These are phyloP conservation scores for Hypoxylon subgilvum DNA, from an alignment of 495 filamentous ascomycete species.

Conservation along the genomic window DNA sequence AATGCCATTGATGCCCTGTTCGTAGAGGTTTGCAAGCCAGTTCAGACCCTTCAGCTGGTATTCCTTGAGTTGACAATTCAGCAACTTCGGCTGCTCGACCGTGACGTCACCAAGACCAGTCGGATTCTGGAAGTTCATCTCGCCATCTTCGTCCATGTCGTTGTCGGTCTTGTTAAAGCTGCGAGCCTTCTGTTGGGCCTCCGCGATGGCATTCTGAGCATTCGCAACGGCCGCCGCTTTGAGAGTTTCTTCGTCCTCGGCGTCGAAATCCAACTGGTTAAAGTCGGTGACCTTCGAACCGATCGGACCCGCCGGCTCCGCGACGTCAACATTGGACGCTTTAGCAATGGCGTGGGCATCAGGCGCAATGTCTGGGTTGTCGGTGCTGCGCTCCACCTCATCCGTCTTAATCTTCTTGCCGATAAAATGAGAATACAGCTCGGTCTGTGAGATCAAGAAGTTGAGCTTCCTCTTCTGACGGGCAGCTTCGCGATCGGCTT, in stretches of 20 bases:
- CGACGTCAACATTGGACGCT: conserved; percentile 60
- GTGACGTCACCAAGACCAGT: conserved; percentile 91
- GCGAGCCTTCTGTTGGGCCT: conserved; percentile 89
- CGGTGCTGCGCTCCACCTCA: conserved; percentile 87
- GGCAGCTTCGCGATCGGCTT: conserved; percentile 95
- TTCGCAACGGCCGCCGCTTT: conserved; percentile 89
- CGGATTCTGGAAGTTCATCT: conserved; percentile 99
- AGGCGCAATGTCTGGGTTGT: conserved; percentile 70
- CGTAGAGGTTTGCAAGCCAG: conserved; percentile 98
- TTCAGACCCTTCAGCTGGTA: conserved; percentile 99
- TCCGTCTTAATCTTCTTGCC: conserved; percentile 98
- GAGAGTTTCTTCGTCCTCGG: conserved; percentile 84
- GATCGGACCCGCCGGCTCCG: conserved; percentile 62
- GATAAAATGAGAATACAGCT: conserved; percentile 98
- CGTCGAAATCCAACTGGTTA: conserved; percentile 94
- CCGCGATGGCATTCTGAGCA: conserved; percentile 93
- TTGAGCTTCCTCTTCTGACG: conserved; percentile 98
- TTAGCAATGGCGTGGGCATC: conserved; percentile 50
- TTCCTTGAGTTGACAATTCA: conserved; percentile 93
- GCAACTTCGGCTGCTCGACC: conserved; percentile 91
- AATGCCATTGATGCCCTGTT: conserved; percentile 99
- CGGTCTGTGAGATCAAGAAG: conserved; percentile 98
- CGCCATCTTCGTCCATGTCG: conserved; percentile 78
- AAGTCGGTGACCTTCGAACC: conserved; percentile 84
- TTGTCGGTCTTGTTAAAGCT: conserved; percentile 79